These are phyloP conservation scores for Chondrus crispus DNA, from an alignment of 23 red algal species.

Conservation along the genomic window DNA sequence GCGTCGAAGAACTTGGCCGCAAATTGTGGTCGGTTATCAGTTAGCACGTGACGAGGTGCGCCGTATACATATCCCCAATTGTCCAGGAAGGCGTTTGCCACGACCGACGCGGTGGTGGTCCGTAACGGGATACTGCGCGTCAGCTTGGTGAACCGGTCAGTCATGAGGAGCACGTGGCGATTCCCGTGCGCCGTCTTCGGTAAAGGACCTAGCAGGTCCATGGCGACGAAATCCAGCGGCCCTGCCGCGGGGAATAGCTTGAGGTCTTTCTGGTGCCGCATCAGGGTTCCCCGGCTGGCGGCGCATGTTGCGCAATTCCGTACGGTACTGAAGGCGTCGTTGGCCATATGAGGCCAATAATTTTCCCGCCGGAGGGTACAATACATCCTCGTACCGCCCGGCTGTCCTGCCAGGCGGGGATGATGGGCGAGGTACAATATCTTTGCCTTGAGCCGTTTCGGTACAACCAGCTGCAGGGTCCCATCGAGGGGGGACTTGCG, in stretches of 20 bases:
- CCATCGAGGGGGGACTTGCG: too few species aligned
- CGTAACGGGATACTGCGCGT: not conserved
- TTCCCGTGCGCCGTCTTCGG: not conserved
- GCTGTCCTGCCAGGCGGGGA: not conserved
- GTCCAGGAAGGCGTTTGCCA: not conserved
- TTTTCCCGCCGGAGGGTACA: not conserved
- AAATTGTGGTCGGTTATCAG: not conserved
- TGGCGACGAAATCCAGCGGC: not conserved
- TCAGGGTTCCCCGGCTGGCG: not conserved
- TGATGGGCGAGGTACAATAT: not conserved
- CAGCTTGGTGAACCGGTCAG: constrained; percentile 17
- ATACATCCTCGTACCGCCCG: not conserved
- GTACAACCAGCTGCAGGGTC: too few species aligned
- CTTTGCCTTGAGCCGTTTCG: not conserved
- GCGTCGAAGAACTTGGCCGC: constrained; percentile 8
- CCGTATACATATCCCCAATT: not conserved
- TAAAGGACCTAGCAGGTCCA: constrained; percentile 34
- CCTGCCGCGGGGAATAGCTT: not conserved
- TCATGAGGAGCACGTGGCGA: not conserved
- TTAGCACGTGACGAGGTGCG: not conserved
- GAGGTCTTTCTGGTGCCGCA: not conserved
- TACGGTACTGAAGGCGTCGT: not conserved
- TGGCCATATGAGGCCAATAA: not conserved
- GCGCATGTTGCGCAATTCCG: not conserved
- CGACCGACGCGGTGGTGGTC: not conserved